Percentiles rank a stretch among this genome's conserved stretches.
Conservation (phyloP, 31 red algal species). For the Odonthalia washingtoniensis region DNA sequence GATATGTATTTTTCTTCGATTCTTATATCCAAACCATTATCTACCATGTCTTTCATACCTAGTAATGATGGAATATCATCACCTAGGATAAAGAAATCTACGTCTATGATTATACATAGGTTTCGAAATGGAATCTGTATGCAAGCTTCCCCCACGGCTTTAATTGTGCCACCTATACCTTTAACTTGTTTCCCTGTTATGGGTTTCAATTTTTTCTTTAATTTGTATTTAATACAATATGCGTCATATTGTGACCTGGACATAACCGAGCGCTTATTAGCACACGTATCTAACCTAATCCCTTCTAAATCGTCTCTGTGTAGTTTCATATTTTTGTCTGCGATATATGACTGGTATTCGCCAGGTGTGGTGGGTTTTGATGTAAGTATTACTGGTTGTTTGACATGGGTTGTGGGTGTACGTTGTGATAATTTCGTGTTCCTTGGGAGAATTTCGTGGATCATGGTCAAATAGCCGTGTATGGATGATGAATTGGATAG, state of each 20-base stretch:
- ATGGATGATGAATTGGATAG: background rate
- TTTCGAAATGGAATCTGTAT: slow-evolving; percentile 23
- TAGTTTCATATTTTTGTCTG: no score
- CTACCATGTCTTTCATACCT: slow-evolving; percentile 42
- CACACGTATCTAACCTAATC: slow-evolving; percentile 25
- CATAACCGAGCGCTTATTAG: slow-evolving; percentile 31
- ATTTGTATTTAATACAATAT: slow-evolving; percentile 4
- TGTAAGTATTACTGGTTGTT: no score
- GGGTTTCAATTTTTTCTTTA: background rate
- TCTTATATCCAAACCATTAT: slow-evolving; percentile 44
- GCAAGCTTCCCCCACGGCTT: slow-evolving; percentile 8
- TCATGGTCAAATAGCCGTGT: slow-evolving; percentile 3
- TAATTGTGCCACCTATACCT: slow-evolving; percentile 11
- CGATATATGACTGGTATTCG: no score
- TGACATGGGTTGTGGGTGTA: background rate
- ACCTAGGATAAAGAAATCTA: slow-evolving; percentile 12
- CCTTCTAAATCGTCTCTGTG: slow-evolving; percentile 3
- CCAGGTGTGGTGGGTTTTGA: no score
- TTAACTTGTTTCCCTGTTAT: background rate
- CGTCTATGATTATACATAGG: slow-evolving; percentile 25
- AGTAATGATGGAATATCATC: slow-evolving; percentile 24
- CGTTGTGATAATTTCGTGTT: background rate
- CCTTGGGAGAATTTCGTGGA: background rate
- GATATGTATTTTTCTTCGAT: slow-evolving; percentile 13
- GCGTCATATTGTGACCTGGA: background rate